Evolutionary conservation across 2,329 filamentous ascomycete genomes (phyloP).

Genomic region (Arthroderma sp.): DNA sequence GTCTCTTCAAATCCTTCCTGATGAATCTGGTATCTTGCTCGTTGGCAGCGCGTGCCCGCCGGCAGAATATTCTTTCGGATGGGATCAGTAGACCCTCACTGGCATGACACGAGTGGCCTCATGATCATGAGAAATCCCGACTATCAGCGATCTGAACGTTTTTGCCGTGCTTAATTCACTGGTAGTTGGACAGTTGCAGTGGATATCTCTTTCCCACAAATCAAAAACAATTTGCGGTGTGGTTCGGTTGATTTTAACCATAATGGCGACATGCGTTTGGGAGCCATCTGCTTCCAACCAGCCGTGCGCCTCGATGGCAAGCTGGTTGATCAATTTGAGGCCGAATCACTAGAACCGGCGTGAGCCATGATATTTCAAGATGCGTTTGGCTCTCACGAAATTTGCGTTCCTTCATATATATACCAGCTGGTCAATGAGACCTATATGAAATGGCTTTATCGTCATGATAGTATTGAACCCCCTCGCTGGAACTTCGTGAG

Average conservation of each 20-base stretch:
- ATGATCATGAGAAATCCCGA: no score
- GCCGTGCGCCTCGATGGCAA: slow-evolving; percentile 6
- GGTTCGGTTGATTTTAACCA: slow-evolving; percentile 1
- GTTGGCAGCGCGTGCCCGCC: no score
- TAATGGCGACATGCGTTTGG: slow-evolving; percentile 1
- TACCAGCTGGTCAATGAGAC: not conserved
- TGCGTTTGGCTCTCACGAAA: not conserved
- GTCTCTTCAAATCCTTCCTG: no score
- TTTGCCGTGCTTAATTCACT: no score
- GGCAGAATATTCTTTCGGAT: no score
- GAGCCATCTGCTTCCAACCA: slow-evolving; percentile 7
- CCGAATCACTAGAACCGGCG: slow-evolving; percentile 1
- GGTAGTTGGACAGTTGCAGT: not conserved
- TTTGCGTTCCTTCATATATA: not conserved
- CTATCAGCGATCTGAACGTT: no score
- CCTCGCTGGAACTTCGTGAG: not conserved
- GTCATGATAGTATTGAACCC: not conserved
- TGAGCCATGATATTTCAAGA: slow-evolving; percentile 1
- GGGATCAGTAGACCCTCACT: no score
- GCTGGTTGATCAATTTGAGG: slow-evolving; percentile 1
- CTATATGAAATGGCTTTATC: not conserved
- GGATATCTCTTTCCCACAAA: not conserved
- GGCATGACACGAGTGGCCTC: no score
- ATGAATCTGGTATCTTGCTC: no score
- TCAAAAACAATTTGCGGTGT: slow-evolving; percentile 2